Evolutionary conservation across 2,329 filamentous ascomycete genomes (phyloP), one percentile per base, ranked within the genome.

Genomic region (Trichophyton verrucosum): DNA sequence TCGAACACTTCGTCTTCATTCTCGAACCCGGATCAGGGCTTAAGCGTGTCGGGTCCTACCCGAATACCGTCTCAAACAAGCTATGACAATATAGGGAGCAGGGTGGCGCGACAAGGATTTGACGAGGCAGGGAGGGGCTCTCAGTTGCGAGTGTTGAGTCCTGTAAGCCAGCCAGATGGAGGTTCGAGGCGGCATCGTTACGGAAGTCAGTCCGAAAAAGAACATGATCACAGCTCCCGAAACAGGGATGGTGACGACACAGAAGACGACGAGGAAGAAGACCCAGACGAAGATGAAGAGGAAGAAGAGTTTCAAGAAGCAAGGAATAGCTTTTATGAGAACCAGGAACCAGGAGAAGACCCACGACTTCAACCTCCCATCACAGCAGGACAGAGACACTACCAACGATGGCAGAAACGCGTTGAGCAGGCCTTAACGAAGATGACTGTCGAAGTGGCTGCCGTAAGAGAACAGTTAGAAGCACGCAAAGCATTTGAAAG

Each of bases 401-500:
- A 80, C 65, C 73, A 76, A 63, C 85, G 83, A 68, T 96, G 91
- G 89, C 86, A 88, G 58, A 85, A 83, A 62, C 86, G 88, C 67
- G 86, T 97, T 64, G 92, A 97, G 75, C 82, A 86, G 49, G 89
- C 90, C 22, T 80, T 97, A 61, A 89, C 92, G 61, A 89, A 91
- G 67, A 85, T 97, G 76, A 95, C 91, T 3, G 88, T 91, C 15
- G 94, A 99, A 74, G 84, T 99, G 36, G 91, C 94, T 1, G 94
- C 94, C 0, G 75, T 97, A 64, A 83, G 94, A 40, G 94, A 99
- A 74, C 91, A 97, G 71, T 87, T 97, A 66, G 87, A 90, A 60
- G 82, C 84, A 0, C 85, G 89, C 0, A 81, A 88, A 11, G 83
- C 92, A 65, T 87, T 87, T 76, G 82, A 83, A 64, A 81, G 82